Base-by-base conservation (phyloP, 768 basidiomycete genomes). In the Clavulina sp. region DNA sequence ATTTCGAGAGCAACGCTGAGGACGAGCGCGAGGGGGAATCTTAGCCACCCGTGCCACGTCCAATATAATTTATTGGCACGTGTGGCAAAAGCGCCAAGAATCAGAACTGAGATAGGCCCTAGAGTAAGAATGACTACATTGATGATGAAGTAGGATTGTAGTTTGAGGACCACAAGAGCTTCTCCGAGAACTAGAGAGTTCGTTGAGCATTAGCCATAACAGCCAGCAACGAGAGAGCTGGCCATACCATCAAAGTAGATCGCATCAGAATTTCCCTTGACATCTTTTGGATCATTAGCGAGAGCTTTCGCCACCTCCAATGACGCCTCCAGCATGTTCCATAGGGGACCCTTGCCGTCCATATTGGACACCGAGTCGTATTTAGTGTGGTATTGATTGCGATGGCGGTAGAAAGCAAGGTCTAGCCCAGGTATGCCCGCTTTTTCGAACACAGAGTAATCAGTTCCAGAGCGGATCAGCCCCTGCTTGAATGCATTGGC, bases 311-410 rank as follows among this genome's bases (percentile, higher is more conserved):
- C 81, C 0, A 77, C 75, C 2, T 70, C 74, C 48, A 69, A 64
- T 0, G 76, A 67, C 1, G 71, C 69, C 55, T 87, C 81, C 74
- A 88, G 74, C 79, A 86, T 83, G 2, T 76, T 71, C 84, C 84
- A 88, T 5, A 89, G 65, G 5, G 80, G 66, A 32, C 66, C 70
- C 57, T 71, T 68, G 9, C 78, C 79, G 1, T 62, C 63, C 58
- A 70, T 77, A 48, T 73, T 73, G 4, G 79, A 68, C 41, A 86
- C 70, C 1, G 76, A 71, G 59, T 88, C 85, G 38, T 74, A 74
- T 59, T 72, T 73, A 0, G 85, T 87, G 61, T 89, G 86, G 57
- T 88, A 88, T 55, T 70, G 72, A 54, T 80, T 78, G 40, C 85
- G 70, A 1, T 76, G 76, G 53, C 70, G 73, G 63, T 86, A 88